Base-by-base conservation (phyloP, 495 filamentous ascomycete species). In the Podospora tetraspora region DNA sequence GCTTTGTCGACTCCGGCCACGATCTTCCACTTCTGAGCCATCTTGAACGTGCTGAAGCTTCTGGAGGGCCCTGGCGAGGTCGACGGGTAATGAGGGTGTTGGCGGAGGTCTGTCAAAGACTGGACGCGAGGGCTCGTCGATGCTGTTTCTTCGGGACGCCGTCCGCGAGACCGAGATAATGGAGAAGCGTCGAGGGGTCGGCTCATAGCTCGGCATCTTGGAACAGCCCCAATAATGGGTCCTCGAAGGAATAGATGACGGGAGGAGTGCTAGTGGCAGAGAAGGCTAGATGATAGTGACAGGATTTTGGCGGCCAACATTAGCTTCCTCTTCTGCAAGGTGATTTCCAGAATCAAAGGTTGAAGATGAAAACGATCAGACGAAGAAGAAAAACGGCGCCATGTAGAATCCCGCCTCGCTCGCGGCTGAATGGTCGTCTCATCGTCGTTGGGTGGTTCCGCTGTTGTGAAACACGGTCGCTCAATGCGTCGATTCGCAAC, bases 141-240 rank as follows among this genome's bases (percentile, higher is more conserved):
- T 63, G 70, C 73, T 74, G 60, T 69, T 74, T 43, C 70, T 68
- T 25, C 73, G 63, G 8, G 73, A 74, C 10, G 68, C 57, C 9
- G 66, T 59, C 0, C 52, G 68, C 7, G 73, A 66, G 0, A 71
- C 73, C 2, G 70, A 66, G 12, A 72, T 24, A 16, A 70, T 61
- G 13, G 73, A 74, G 30, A 72, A 74, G 0, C 73, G 73, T 19
- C 67, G 57, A 1, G 73, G 73, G 1, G 68, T 72, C 13, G 73
- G 73, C 60, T 74, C 70, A 62, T 74, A 74, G 61, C 67, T 72
- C 19, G 73, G 73, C 73, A 74, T 74, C 23, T 27, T 65, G 43
- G 19, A 2, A 52, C 2, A 7, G 19, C 19, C 6, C 43, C 19
- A 8, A 13, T 11, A 13, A n/a, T 52, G 16, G 19, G 8, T n/a